phyloP scores from a whole-genome alignment of 2,329 filamentous ascomycete species.

The Aspergillus flavus region DNA sequence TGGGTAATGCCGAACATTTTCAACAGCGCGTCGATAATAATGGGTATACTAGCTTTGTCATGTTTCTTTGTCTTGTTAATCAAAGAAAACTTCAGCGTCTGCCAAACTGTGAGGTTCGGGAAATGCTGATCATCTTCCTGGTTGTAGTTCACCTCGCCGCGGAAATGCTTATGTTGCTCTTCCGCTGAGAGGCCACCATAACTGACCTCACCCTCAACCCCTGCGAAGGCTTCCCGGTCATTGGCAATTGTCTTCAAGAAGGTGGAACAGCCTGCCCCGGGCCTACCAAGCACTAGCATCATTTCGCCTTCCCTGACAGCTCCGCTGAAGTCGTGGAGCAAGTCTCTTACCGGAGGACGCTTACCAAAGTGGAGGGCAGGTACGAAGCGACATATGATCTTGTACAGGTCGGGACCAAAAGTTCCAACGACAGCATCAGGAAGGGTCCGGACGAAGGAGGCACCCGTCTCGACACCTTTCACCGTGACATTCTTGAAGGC shows the following conservation, averaged over 20 bases:
- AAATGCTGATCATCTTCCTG: slow-evolving; percentile 77
- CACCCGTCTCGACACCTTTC: slow-evolving; percentile 67
- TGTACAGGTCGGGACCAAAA: slow-evolving; percentile 78
- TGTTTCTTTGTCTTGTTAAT: slow-evolving; percentile 74
- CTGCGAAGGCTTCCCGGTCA: slow-evolving; percentile 65
- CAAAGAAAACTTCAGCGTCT: slow-evolving; percentile 74
- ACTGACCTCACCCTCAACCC: slow-evolving; percentile 68
- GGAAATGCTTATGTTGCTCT: slow-evolving; percentile 68
- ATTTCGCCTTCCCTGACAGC: slow-evolving; percentile 70
- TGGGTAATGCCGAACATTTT: slow-evolving; percentile 80
- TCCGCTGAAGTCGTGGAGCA: slow-evolving; percentile 70
- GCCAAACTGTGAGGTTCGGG: slow-evolving; percentile 73
- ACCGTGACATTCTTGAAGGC: slow-evolving; percentile 76
- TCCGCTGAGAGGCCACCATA: slow-evolving; percentile 72
- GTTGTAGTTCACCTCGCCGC: slow-evolving; percentile 78
- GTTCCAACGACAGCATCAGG: slow-evolving; percentile 75
- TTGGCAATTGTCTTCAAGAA: slow-evolving; percentile 78
- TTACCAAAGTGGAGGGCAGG: slow-evolving; percentile 54
- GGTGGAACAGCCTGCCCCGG: slow-evolving; percentile 74
- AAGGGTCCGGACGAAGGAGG: slow-evolving; percentile 71
- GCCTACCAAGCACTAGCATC: slow-evolving; percentile 72
- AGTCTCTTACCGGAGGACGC: slow-evolving; percentile 52
- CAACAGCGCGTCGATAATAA: slow-evolving; percentile 70
- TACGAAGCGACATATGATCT: slow-evolving; percentile 58
- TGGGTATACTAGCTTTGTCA: slow-evolving; percentile 63